Base-by-base conservation (phyloP, 805 yeast species). In the Candida berthetii region DNA sequence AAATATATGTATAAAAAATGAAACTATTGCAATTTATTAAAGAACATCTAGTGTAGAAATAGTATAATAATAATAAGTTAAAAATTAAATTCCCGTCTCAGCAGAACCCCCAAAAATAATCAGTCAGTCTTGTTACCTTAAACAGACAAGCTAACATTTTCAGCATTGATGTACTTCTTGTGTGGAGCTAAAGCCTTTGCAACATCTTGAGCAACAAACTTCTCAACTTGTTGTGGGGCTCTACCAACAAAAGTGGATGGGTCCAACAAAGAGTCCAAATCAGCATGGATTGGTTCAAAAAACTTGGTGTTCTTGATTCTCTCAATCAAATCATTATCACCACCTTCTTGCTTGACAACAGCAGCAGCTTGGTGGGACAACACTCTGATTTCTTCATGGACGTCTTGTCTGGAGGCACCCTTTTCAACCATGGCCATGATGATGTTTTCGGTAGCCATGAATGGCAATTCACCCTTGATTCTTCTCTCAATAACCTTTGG, bases 371-470 rank as follows among this genome's bases (percentile, higher is more conserved):
- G 91, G 65, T 93, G 99, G 11, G 96, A 87, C 46, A 93, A 75
- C 25, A 93, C 98, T 68, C 99, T 82, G 68, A 93, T 90, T 68
- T 85, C 85, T 72, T 93, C 99, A 68, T 93, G 99, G 60, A 96
- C 91, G 44, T 91, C 96, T 74, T 93, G 99, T 77, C 99, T 85
- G 27, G 95, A 89, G 27, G 86, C 98, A 55, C 98, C 98, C 64
- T 84, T 83, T 68, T 89, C 95, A 44, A 93, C 99, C 97, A 93
- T 93, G 41, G 99, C 99, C 99, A 93, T 93, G 65, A 93, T 93
- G 65, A 93, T 78, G 69, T 93, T 93, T 71, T 93, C 99, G 44
- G 99, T 93, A 52, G 99, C 99, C 99, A 93, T 93, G 76, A 93
- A 93, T 54, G 99, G 99, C 60, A 93, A 75, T 69, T 93, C 99